Percentiles rank a stretch among this genome's conserved stretches.
phyloP scores from a whole-genome alignment of 2,329 filamentous ascomycete species.

The Venturia carpophila region DNA sequence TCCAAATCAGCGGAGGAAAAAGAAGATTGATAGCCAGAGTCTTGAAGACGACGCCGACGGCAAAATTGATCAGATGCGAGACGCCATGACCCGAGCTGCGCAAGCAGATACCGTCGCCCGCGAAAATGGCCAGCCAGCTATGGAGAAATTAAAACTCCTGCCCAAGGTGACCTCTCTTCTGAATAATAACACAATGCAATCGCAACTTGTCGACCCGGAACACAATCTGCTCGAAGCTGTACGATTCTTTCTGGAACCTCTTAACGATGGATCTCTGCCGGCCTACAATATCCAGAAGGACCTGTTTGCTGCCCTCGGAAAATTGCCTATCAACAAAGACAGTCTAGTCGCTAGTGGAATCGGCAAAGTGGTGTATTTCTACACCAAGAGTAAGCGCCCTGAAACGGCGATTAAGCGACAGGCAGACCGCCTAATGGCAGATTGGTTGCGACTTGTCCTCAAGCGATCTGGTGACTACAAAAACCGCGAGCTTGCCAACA shows the following conservation, averaged over 20 bases:
- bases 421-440: slow-evolving; percentile 83
- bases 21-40: slow-evolving; percentile 79
- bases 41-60: slow-evolving; percentile 77
- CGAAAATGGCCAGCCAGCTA: slow-evolving; percentile 68
- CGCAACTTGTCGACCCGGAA: slow-evolving; percentile 83
- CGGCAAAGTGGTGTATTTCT: slow-evolving; percentile 93
- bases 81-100: slow-evolving; percentile 84
- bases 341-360: slow-evolving; percentile 83
- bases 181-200: slow-evolving; percentile 73
- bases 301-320: slow-evolving; percentile 71
- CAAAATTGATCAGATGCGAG: slow-evolving; percentile 78
- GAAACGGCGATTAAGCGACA: slow-evolving; percentile 86
- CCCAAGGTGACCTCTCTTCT: slow-evolving; percentile 82
- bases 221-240: slow-evolving; percentile 92
- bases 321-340: slow-evolving; percentile 85
- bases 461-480: slow-evolving; percentile 93
- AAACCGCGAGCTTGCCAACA: slow-evolving; percentile 57
- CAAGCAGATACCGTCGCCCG: slow-evolving; percentile 79
- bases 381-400: slow-evolving; percentile 88
- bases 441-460: slow-evolving; percentile 92
- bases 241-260: slow-evolving; percentile 92
- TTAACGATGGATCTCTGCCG: slow-evolving; percentile 87
- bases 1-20: slow-evolving; percentile 58
- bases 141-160: slow-evolving; percentile 88
- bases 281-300: slow-evolving; percentile 97